Percentiles rank a stretch among this genome's conserved stretches.
phyloP scores from a whole-genome alignment of 2,329 filamentous ascomycete species.

The Penicillium verrucosum region DNA sequence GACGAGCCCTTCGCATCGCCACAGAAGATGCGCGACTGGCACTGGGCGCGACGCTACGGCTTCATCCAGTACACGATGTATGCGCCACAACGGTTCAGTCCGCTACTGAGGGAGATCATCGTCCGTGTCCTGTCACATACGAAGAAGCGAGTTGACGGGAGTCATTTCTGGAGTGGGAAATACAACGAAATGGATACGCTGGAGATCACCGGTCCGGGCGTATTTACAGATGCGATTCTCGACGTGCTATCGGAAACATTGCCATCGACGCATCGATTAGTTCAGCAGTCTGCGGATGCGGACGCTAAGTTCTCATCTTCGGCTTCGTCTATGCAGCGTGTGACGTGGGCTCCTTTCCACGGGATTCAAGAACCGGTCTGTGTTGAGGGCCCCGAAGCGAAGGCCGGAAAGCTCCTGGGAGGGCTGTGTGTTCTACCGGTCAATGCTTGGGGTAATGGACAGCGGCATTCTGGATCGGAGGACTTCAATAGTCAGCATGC shows the following conservation, averaged over 20 bases:
- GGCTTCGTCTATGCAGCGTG: slow-evolving; percentile 16
- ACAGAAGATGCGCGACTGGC: slow-evolving; percentile 33
- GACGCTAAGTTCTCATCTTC: slow-evolving; percentile 21
- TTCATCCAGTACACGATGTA: slow-evolving; percentile 37
- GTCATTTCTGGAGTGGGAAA: slow-evolving; percentile 11
- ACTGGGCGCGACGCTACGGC: slow-evolving; percentile 34
- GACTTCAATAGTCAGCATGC: slow-evolving; percentile 27
- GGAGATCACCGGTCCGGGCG: slow-evolving; percentile 34
- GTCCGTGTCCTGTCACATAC: slow-evolving; percentile 34
- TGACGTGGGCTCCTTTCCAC: slow-evolving; percentile 38
- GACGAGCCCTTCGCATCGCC: slow-evolving; percentile 36
- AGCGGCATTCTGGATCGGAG: slow-evolving; percentile 33
- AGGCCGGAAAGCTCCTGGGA: slow-evolving; percentile 60
- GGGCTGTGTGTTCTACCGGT: slow-evolving; percentile 86
- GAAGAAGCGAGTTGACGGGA: slow-evolving; percentile 23
- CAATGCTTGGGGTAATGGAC: slow-evolving; percentile 53
- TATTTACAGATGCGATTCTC: slow-evolving; percentile 36
- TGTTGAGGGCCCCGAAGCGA: slow-evolving; percentile 22
- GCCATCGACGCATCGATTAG: slow-evolving; percentile 25
- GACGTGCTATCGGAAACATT: slow-evolving; percentile 31
- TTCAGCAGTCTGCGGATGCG: slow-evolving; percentile 22
- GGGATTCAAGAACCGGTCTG: slow-evolving; percentile 26
- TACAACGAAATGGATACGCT: slow-evolving; percentile 31
- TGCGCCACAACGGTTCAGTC: slow-evolving; percentile 35
- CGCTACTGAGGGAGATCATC: slow-evolving; percentile 31